Base-by-base conservation (phyloP, 176 grass and related monocot genomes). In the Lolium rigidum region DNA sequence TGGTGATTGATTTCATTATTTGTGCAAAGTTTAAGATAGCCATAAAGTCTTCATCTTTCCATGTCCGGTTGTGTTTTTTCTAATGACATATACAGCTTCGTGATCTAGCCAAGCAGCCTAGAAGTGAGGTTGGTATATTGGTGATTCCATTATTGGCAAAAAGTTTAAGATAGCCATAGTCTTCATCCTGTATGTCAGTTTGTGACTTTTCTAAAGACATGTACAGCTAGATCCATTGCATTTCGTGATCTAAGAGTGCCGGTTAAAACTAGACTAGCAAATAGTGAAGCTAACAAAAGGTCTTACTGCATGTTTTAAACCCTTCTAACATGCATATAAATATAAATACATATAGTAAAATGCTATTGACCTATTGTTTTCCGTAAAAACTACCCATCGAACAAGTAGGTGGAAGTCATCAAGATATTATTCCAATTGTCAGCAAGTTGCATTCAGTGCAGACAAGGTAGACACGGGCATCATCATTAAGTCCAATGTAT, bases 41-140 rank as follows among this genome's bases (percentile, higher is more conserved):
- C 22, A 59, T 58, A 59, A n/a, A n/a, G 1, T 13, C 35, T 20
- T 72, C 38, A 46, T 72, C 22, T 31, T 28, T 46, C 46, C 49
- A 51, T 67, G 46, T 17, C 14, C 25, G 51, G 21, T 14, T 20
- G 37, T 74, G 54, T 18, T 20, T 74, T 31, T 3, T 83, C 25
- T 31, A 65, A 18, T 68, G 46, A 28, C 26, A 28, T 28, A 28
- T 28, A 28, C 26, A 28, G 26, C 26, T 66, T 66, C 24, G 24
- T 64, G 12, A 62, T 62, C 59, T 35, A 35, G 22, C 59, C 3
- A 26, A 62, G 21, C 10, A 25, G 59, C 59, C 21, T 46, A 38
- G 41, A 41, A 21, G 56, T 62, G 59, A 17, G 24, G 70, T 64
- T 84, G 43, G 25, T 35, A 37, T 20, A 58, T 71, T 83, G 51